Percentiles rank a stretch among this genome's conserved stretches.
These are phyloP conservation scores for Globisporangium orthogonon DNA, from an alignment of 352 stramenopile genomes.

Conservation along the genomic window DNA sequence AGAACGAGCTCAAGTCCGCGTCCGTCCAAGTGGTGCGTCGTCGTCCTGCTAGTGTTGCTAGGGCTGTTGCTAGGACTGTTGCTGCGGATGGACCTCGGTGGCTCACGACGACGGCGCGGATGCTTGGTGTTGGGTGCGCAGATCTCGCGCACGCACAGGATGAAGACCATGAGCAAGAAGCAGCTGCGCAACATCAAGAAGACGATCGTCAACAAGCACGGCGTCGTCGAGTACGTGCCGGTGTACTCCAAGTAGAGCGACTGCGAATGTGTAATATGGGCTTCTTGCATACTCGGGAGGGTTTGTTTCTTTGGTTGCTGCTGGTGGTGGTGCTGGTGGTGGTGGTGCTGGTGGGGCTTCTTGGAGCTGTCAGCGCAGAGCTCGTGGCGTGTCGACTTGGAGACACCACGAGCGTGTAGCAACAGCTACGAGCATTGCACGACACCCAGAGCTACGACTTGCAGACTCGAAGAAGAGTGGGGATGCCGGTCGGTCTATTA, in stretches of 20 bases:
- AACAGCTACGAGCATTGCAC: no score
- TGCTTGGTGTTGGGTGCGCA: conserved; percentile 12
- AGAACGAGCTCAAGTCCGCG: conserved; percentile 89
- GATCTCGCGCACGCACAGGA: conserved; percentile 80
- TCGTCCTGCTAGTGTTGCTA: conserved; percentile 1
- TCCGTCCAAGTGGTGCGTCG: conserved; percentile 78
- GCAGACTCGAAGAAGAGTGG: no score
- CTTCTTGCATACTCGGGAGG: not conserved
- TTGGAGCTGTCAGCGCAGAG: no score
- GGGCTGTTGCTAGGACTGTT: conserved; percentile 3
- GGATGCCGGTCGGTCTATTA: not conserved
- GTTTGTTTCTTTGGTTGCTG: no score
- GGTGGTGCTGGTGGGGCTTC: no score
- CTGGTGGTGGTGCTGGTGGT: no score
- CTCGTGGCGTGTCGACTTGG: no score
- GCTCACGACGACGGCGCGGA: no score
- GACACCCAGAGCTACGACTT: no score
- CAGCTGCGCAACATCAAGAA: conserved; percentile 90
- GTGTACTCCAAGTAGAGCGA: conserved; percentile 73
- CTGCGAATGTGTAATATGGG: not conserved
- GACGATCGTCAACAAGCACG: conserved; percentile 89
- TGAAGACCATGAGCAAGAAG: conserved; percentile 93
- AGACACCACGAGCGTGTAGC: no score
- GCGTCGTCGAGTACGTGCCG: conserved; percentile 84
- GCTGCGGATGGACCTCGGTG: not conserved